These are phyloP conservation scores for Monosporascus sp. DNA, from an alignment of 2,329 filamentous ascomycete genomes.

Conservation along the genomic window DNA sequence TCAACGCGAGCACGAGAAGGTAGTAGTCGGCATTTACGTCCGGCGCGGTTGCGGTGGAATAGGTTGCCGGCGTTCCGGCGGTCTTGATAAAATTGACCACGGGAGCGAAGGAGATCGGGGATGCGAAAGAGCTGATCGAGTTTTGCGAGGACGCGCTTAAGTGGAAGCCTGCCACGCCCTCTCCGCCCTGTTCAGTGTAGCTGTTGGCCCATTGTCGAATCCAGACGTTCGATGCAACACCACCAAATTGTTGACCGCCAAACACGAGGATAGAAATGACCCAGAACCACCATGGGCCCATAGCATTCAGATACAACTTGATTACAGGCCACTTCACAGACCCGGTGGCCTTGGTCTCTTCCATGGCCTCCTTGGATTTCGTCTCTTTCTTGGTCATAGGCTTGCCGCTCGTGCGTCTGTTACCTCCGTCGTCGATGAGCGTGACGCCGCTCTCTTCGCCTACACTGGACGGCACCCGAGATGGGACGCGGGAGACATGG, in stretches of 20 bases:
- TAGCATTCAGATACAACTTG: constrained; percentile 75
- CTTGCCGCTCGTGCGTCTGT: constrained; percentile 41
- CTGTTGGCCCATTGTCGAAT: constrained; percentile 93
- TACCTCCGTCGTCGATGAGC: constrained; percentile 47
- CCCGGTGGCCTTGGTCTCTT: constrained; percentile 77
- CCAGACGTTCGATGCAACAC: constrained; percentile 88
- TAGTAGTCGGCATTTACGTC: constrained; percentile 81
- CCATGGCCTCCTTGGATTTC: constrained; percentile 49
- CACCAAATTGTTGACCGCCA: constrained; percentile 73
- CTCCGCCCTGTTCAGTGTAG: constrained; percentile 48
- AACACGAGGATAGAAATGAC: constrained; percentile 69
- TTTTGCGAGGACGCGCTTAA: constrained; percentile 31
- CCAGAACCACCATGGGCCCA: constrained; percentile 99
- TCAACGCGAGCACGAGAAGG: constrained; percentile 71
- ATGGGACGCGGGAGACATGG: constrained; percentile 66
- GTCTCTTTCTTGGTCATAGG: constrained; percentile 41
- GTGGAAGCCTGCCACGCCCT: constrained; percentile 29
- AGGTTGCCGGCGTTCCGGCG: constrained; percentile 31
- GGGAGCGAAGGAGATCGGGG: constrained; percentile 34
- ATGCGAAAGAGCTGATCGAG: constrained; percentile 28
- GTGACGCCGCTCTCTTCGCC: constrained; percentile 57
- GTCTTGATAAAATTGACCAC: constrained; percentile 31
- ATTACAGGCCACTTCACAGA: constrained; percentile 87
- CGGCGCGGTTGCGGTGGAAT: constrained; percentile 28
- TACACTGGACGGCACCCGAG: constrained; percentile 70